Percentiles rank a stretch among this genome's conserved stretches.
These are phyloP conservation scores for Geranomyces variabilis DNA, from an alignment of 192 early-diverging fungal genomes.

Conservation along the genomic window DNA sequence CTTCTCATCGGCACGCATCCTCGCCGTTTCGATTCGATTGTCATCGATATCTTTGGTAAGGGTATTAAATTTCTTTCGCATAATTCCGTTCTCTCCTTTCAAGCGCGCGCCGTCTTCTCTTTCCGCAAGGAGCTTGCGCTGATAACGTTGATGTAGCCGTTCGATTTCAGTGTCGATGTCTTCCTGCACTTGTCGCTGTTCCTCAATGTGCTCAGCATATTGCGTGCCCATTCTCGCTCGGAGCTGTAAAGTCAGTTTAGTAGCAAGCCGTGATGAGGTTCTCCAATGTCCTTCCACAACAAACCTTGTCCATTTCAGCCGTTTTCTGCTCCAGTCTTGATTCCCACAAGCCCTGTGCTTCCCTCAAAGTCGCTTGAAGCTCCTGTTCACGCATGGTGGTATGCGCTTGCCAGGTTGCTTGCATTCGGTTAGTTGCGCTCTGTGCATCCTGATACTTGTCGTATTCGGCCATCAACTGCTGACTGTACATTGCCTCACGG, in stretches of 20 bases:
- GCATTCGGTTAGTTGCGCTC: conserved; percentile 32
- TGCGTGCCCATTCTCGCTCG: conserved; percentile 45
- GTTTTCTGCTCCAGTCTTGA: conserved; percentile 42
- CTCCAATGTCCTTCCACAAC: background rate
- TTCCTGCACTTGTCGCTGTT: conserved; percentile 43
- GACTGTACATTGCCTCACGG: conserved; percentile 56
- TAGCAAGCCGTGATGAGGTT: no score
- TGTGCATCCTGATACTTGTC: conserved; percentile 60
- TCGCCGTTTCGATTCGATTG: conserved; percentile 48
- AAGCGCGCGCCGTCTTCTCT: conserved; percentile 56
- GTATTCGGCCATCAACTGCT: conserved; percentile 61
- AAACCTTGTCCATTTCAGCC: conserved; percentile 52
- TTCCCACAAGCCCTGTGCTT: conserved; percentile 50
- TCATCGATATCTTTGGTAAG: conserved; percentile 65
- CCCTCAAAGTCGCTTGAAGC: conserved; percentile 35
- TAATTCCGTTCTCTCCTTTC: conserved; percentile 67
- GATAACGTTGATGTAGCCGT: conserved; percentile 45
- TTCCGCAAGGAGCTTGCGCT: conserved; percentile 50
- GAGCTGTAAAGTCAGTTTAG: conserved; percentile 35
- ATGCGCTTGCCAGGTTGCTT: conserved; percentile 53
- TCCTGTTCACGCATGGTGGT: conserved; percentile 43
- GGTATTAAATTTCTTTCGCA: conserved; percentile 67
- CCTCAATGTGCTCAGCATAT: conserved; percentile 51
- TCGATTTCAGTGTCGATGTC: conserved; percentile 59
- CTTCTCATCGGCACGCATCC: conserved; percentile 53